Conservation (phyloP, 2,329 filamentous ascomycete genomes). For the Alternaria brassicicola region DNA sequence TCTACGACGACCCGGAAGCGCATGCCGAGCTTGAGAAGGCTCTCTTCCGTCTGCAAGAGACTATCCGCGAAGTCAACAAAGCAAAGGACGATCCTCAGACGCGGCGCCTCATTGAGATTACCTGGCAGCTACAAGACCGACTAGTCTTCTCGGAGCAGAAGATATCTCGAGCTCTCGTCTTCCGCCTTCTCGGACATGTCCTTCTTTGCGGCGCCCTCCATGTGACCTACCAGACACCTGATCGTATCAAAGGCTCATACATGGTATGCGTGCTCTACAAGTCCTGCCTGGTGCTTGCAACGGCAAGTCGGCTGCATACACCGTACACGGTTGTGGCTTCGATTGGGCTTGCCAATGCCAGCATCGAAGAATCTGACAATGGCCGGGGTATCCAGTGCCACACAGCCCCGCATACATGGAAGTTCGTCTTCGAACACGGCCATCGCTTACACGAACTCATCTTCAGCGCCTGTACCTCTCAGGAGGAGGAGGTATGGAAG, state of each 20-base stretch:
- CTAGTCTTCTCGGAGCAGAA: constrained; percentile 72
- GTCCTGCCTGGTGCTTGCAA: constrained; percentile 77
- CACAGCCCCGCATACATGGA: constrained; percentile 88
- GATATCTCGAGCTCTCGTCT: constrained; percentile 53
- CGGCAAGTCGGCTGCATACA: constrained; percentile 66
- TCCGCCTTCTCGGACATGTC: constrained; percentile 80
- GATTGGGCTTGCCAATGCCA: constrained; percentile 69
- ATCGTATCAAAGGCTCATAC: constrained; percentile 75
- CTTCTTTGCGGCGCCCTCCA: constrained; percentile 82
- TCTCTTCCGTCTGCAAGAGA: constrained; percentile 72
- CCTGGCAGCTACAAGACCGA: constrained; percentile 83
- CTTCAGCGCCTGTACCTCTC: constrained; percentile 81
- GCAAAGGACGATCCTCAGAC: constrained; percentile 78
- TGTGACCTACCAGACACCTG: constrained; percentile 77
- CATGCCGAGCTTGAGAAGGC: constrained; percentile 80
- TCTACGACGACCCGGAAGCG: constrained; percentile 81
- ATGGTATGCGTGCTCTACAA: constrained; percentile 86
- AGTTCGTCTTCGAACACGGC: constrained; percentile 79
- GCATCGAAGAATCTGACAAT: constrained; percentile 75
- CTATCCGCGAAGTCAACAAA: constrained; percentile 79
- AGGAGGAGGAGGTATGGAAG: constrained; percentile 83
- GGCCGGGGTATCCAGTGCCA: constrained; percentile 84
- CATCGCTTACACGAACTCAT: constrained; percentile 83
- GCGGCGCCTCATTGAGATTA: constrained; percentile 75
- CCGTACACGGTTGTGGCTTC: constrained; percentile 77